Percentiles rank a stretch among this genome's conserved stretches.
phyloP scores from a whole-genome alignment of 2,329 filamentous ascomycete genomes.

The Hortaea werneckii region DNA sequence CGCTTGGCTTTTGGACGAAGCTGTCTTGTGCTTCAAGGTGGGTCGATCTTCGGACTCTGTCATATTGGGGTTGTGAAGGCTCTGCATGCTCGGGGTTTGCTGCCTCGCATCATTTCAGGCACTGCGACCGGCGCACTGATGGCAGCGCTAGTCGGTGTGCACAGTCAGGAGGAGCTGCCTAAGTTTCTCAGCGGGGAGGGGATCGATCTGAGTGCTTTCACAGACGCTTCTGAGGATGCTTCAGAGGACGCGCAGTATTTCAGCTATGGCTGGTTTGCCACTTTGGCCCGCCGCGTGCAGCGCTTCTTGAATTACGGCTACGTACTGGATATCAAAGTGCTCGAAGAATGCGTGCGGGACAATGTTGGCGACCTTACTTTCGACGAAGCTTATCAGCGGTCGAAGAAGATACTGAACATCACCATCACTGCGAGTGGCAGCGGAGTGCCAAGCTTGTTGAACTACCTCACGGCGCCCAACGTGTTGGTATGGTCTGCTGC shows the following conservation, averaged over 20 bases:
- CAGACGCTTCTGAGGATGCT: conserved; percentile 30
- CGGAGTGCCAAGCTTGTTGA: conserved; percentile 74
- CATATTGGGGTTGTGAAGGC: conserved; percentile 87
- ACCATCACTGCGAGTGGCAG: conserved; percentile 69
- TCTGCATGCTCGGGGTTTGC: conserved; percentile 64
- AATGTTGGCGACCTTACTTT: conserved; percentile 88
- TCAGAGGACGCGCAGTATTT: conserved; percentile 2
- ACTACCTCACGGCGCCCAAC: conserved; percentile 87
- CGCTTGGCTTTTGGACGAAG: conserved; percentile 80
- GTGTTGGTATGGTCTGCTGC: conserved; percentile 80
- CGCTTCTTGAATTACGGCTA: conserved; percentile 69
- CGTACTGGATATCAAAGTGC: conserved; percentile 68
- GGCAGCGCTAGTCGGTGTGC: conserved; percentile 76
- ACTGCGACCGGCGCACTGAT: conserved; percentile 85
- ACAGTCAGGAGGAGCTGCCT: conserved; percentile 75
- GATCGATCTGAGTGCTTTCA: conserved; percentile 75
- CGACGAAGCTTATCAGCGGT: conserved; percentile 79
- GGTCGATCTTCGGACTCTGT: conserved; percentile 82
- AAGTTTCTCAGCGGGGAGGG: conserved; percentile 65
- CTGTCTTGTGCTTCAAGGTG: conserved; percentile 77
- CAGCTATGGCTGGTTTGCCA: conserved; percentile 34
- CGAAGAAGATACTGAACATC: conserved; percentile 82
- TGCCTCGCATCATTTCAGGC: conserved; percentile 84
- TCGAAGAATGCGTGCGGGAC: conserved; percentile 73
- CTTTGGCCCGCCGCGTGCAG: conserved; percentile 53